Percentiles rank a stretch among this genome's conserved stretches.
These are phyloP conservation scores for Kodamaea restingae DNA, from an alignment of 805 yeast species.

Conservation along the genomic window DNA sequence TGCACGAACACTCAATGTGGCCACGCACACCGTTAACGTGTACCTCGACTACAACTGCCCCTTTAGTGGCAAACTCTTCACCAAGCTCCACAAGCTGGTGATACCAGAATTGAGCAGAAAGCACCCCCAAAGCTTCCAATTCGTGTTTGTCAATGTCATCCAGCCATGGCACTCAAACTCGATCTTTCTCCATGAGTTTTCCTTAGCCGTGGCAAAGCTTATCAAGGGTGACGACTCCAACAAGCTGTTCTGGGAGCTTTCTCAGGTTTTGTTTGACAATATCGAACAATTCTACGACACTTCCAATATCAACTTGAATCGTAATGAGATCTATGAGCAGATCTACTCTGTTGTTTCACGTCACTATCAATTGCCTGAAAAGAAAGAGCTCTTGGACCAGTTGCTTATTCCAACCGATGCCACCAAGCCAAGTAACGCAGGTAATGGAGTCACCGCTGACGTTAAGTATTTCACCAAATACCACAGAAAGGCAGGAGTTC, in stretches of 20 bases:
- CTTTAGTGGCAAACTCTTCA: constrained; percentile 61
- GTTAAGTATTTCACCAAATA: constrained; percentile 69
- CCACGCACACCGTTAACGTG: constrained; percentile 51
- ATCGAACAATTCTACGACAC: constrained; percentile 59
- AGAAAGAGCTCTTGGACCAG: constrained; percentile 30
- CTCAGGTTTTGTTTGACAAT: constrained; percentile 52
- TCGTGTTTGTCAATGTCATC: constrained; percentile 67
- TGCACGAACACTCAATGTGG: constrained; percentile 16
- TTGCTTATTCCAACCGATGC: constrained; percentile 28
- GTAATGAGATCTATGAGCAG: constrained; percentile 52
- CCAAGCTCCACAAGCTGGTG: constrained; percentile 48
- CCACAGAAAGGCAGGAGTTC: constrained; percentile 73
- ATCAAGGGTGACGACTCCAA: constrained; percentile 24
- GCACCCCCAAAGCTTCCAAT: constrained; percentile 49
- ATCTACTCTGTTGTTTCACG: constrained; percentile 38
- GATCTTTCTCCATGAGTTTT: constrained; percentile 62
- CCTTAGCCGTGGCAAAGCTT: constrained; percentile 65
- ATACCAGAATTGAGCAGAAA: constrained; percentile 48
- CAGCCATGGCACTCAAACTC: constrained; percentile 92
- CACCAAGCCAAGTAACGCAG: constrained; percentile 41
- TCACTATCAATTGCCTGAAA: constrained; percentile 26
- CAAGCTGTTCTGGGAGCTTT: constrained; percentile 43
- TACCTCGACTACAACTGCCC: constrained; percentile 79
- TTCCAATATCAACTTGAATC: constrained; percentile 48
- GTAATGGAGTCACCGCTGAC: constrained; percentile 58